Percentiles rank a stretch among this genome's conserved stretches.
Evolutionary conservation across 2,329 filamentous ascomycete species (phyloP).

Genomic region (Talaromyces sp.): DNA sequence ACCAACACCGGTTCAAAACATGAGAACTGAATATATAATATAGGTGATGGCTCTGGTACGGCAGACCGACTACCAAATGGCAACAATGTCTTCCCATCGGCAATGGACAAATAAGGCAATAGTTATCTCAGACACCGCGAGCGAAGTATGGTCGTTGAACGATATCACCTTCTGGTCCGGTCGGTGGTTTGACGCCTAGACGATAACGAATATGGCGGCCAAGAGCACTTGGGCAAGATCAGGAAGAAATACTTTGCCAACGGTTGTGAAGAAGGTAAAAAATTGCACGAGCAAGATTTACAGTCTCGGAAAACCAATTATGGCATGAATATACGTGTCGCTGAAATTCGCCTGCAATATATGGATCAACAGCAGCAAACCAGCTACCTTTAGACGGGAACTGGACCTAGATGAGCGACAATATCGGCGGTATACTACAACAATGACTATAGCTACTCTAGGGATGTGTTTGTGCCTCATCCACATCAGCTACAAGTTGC

Average conservation of each 20-base stretch:
- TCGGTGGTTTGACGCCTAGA: background rate
- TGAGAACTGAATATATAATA: background rate
- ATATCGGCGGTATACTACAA: background rate
- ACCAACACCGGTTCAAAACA: no score
- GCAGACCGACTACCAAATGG: background rate
- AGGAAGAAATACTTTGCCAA: background rate
- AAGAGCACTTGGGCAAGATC: background rate
- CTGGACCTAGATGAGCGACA: background rate
- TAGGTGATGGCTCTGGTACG: background rate
- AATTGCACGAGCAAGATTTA: background rate
- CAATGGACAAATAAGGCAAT: conserved; percentile 1
- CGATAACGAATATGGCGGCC: background rate
- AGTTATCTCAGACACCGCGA: background rate
- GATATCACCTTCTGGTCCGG: background rate
- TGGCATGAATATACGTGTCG: background rate
- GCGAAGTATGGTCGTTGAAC: background rate
- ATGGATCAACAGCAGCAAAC: background rate
- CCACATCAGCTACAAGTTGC: background rate
- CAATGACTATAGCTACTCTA: background rate
- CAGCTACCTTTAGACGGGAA: background rate
- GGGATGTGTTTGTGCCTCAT: background rate
- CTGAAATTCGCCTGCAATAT: background rate
- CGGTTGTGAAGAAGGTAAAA: background rate
- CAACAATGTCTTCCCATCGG: background rate
- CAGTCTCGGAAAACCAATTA: background rate